Evolutionary conservation across 164 flowering plant genomes (phyloP).

Genomic region (Aristolochia contorta): DNA sequence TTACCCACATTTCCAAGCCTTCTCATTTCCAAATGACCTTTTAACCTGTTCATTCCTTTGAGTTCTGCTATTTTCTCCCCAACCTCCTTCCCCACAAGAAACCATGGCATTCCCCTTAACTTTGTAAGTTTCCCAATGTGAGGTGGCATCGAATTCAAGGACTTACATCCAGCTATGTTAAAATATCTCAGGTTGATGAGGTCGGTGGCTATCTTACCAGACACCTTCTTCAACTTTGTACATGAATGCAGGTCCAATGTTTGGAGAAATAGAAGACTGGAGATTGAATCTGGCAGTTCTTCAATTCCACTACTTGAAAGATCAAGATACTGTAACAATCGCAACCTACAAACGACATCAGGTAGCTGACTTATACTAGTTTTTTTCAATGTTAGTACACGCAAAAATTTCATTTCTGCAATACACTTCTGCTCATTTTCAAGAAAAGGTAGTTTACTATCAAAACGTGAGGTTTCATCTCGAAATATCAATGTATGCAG

Average conservation of each 20-base stretch:
- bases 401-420: background rate
- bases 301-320: slow-evolving; percentile 15
- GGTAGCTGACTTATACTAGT: slow-evolving; percentile 1
- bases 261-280: slow-evolving; percentile 19
- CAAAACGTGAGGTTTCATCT: background rate
- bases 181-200: slow-evolving; percentile 19
- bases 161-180: background rate
- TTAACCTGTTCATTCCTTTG: slow-evolving; percentile 13
- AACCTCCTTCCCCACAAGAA: slow-evolving; percentile 17
- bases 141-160: slow-evolving; percentile 15
- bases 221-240: slow-evolving; percentile 8
- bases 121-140: slow-evolving; percentile 16
- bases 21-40: slow-evolving; percentile 16
- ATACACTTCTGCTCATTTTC: background rate
- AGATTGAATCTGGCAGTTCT: slow-evolving; percentile 17
- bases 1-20: slow-evolving; percentile 26
- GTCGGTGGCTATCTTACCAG: slow-evolving; percentile 2
- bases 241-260: slow-evolving; percentile 20
- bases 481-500: slow-evolving; percentile 3
- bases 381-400: slow-evolving; percentile 3
- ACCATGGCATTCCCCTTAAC: slow-evolving; percentile 17
- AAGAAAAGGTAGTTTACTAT: background rate
- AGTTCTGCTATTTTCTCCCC: slow-evolving; percentile 19
- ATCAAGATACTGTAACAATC: slow-evolving; percentile 21
- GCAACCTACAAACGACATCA: slow-evolving; percentile 7